Evolutionary conservation across 2,329 filamentous ascomycete genomes (phyloP), one percentile per base, ranked within the genome.

Genomic region (Penicillium sp.): DNA sequence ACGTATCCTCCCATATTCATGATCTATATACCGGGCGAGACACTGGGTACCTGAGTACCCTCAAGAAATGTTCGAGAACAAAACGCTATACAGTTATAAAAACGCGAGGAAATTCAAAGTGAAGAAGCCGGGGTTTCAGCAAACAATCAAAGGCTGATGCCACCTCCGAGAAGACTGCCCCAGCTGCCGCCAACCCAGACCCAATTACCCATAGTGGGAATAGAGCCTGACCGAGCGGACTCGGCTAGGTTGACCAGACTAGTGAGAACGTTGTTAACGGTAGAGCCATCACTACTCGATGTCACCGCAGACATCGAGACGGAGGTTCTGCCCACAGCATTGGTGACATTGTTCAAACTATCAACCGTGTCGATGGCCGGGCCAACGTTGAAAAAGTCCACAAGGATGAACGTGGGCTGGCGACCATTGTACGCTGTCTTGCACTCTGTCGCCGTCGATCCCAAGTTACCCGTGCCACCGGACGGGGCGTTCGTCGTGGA

Each of bases 371-470:
- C 77, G 52, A 94, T 84, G 29, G 88, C 83, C 0, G 87, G 85
- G 0, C 87, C 89, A 56, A 86, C 80, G 69, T 90, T 87, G 72
- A 87, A 92, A 72, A 91, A 93, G 73, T 95, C 90, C 1, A 93
- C 89, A 9, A 94, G 79, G 20, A 90, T 81, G 64, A 90, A 92
- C 3, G 81, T 85, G n/a, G 90, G 89, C 48, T 80, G 77, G 26
- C 76, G 73, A n/a, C 81, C 81, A 78, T 87, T 47, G 50, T 58
- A 93, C 57, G 84, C 73, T 2, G 63, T 67, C 50, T 76, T 73
- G 70, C 85, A 92, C 54, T 70, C 71, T 42, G 75, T 69, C 31
- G 83, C 82, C 25, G 76, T 62, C 9, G 67, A 66, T 6, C 80
- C 80, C 31, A 84, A 67, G 43, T 77, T 78, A 7, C 89, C 89